Base-by-base conservation (phyloP, 2,329 filamentous ascomycete species). In the Pseudovirgaria hyperparasitica region DNA sequence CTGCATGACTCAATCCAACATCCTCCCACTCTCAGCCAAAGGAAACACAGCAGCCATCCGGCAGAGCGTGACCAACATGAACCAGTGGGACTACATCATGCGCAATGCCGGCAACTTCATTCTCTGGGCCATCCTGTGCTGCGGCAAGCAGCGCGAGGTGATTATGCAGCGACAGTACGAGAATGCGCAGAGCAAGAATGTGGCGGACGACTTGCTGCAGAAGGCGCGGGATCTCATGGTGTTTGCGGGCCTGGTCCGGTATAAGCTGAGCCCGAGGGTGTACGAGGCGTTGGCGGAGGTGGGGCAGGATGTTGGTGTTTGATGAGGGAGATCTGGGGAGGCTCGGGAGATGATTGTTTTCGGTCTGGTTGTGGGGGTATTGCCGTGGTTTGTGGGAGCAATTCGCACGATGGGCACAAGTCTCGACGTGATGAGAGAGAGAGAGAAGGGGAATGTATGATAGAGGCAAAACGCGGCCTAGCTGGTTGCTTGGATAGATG, bases 81-180 rank as follows among this genome's bases (percentile, higher is more conserved):
- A 82, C 10, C 65, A 69, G 2, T 68, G 92, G 21, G 72, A 84
- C 4, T 73, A 82, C 39, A 80, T 98, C 21, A 78, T 86, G 3
- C 76, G 82, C 49, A 92, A 90, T 45, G 76, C 94, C 42, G 87
- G 87, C 11, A 84, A 87, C 53, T 65, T 96, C 35, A 69, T 98
- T 36, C 78, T 93, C 60, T 96, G 90, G 90, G 84, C 84, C 26
- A 82, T 98, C 39, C 70, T 78, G 22, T 85, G 81, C 58, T 92
- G 86, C 55, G 76, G 78, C 26, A 70, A 75, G 30, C 78, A 93
- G 55, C 72, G 82, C 13, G 49, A 52, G 35, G 76, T 80, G 41
- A 63, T 75, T 34, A 67, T 69, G 30, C 68, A 65, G 32, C 75
- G 76, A 16, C 70, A 77, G 41, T 94, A 79, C 53, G 84, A 78